phyloP scores from a whole-genome alignment of 192 early-diverging fungal genomes.

The Cetraspora pellucida region DNA sequence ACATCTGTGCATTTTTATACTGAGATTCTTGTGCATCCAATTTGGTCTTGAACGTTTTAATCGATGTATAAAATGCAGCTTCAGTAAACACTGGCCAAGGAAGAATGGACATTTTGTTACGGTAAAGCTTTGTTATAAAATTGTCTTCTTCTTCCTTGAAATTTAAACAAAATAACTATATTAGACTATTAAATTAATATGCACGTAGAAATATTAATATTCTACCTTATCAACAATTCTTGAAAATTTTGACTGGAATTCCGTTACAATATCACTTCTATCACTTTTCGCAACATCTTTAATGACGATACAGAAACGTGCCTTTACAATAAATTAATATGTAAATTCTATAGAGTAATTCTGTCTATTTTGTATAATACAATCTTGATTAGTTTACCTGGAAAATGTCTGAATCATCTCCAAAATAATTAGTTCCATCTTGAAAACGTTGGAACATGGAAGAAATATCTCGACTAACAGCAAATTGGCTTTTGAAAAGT shows the following conservation, averaged over 20 bases:
- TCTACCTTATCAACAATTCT: constrained; percentile 20
- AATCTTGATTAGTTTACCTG: background rate
- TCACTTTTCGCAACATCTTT: constrained; percentile 36
- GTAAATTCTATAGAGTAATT: background rate
- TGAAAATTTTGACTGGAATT: constrained; percentile 31
- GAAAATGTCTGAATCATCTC: constrained; percentile 27
- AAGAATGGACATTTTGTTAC: constrained; percentile 32
- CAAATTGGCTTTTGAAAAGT: constrained; percentile 35
- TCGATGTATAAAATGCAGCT: constrained; percentile 19
- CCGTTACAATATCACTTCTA: constrained; percentile 18
- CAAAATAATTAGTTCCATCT: constrained; percentile 28
- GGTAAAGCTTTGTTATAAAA: constrained; percentile 34
- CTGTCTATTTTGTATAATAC: background rate
- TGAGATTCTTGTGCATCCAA: constrained; percentile 18
- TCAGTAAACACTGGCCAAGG: constrained; percentile 38
- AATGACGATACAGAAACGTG: constrained; percentile 33
- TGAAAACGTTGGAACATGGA: constrained; percentile 39
- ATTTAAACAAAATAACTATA: background rate
- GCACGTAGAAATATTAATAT: background rate
- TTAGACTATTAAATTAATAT: background rate
- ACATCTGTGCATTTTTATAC: constrained; percentile 17
- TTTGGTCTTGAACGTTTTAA: constrained; percentile 17
- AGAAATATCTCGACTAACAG: constrained; percentile 34
- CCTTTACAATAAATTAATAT: background rate
- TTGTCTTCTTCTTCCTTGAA: constrained; percentile 34